Evolutionary conservation across 2,329 filamentous ascomycete species (phyloP).

Genomic region (Proliferodiscus dingleyae): DNA sequence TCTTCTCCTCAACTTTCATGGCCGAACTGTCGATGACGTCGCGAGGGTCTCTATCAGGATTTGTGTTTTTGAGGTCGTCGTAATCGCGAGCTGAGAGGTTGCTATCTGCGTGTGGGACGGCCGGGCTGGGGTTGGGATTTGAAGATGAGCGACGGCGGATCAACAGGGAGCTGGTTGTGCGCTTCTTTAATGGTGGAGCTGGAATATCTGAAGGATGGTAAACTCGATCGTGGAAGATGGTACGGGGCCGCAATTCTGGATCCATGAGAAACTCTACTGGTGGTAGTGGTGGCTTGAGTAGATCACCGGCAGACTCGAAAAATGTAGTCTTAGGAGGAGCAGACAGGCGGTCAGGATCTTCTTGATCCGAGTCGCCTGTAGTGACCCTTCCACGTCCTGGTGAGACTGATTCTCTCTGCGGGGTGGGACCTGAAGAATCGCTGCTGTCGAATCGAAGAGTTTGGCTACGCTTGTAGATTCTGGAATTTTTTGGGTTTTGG

Average conservation of each 20-base stretch:
- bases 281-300: constrained; percentile 86
- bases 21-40: constrained; percentile 54
- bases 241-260: constrained; percentile 72
- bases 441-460: constrained; percentile 55
- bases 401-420: constrained; percentile 6
- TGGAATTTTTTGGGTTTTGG: constrained; percentile 56
- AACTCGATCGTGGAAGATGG: constrained; percentile 94
- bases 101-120: constrained; percentile 39
- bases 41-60: constrained; percentile 41
- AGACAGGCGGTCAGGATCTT: constrained; percentile 44
- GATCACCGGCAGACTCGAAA: constrained; percentile 89
- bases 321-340: constrained; percentile 87
- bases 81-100: constrained; percentile 43
- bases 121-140: constrained; percentile 19
- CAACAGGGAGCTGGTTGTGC: constrained; percentile 29
- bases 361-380: constrained; percentile 34
- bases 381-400: constrained; percentile 30
- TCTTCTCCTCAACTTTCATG: constrained; percentile 96
- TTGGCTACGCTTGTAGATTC: constrained; percentile 73
- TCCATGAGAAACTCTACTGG: constrained; percentile 77
- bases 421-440: constrained; percentile 16
- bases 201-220: constrained; percentile 95
- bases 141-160: constrained; percentile 19
- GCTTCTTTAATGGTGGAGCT: constrained; percentile 63
- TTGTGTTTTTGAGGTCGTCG: constrained; percentile 46